Evolutionary conservation across 1,139 yeast species (phyloP).

Genomic region (Hyphopichia pseudoburtonii): DNA sequence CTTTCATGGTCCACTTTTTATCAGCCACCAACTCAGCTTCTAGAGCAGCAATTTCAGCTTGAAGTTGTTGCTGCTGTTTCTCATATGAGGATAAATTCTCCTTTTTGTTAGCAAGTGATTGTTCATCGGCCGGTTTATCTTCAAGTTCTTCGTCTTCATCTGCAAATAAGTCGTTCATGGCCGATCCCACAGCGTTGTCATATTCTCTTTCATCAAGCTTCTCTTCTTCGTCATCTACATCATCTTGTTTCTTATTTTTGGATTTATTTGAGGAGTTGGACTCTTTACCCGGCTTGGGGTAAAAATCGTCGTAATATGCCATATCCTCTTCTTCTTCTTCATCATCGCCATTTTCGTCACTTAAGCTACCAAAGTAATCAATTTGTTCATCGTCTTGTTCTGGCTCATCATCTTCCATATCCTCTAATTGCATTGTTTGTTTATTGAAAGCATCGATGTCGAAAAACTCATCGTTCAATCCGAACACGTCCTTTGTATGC

Average conservation of each 20-base stretch:
- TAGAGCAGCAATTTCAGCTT: constrained; percentile 70
- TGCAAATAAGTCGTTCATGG: constrained; percentile 62
- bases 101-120: constrained; percentile 1
- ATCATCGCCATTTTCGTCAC: constrained; percentile 58
- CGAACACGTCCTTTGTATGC: constrained; percentile 51
- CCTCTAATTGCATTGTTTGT: constrained; percentile 74
- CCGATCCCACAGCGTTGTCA: constrained; percentile 55
- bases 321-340: constrained; percentile 61
- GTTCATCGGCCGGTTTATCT: constrained; percentile 12
- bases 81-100: constrained; percentile 72
- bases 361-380: constrained; percentile 60
- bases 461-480: constrained; percentile 82
- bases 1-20: constrained; percentile 92
- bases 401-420: constrained; percentile 43
- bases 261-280: constrained; percentile 15
- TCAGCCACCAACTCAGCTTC: constrained; percentile 89
- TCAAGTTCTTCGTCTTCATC: constrained; percentile 42
- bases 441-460: constrained; percentile 82
- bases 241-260: constrained; percentile 26
- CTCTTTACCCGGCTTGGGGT: constrained; percentile 49
- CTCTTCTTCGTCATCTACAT: constrained; percentile 35
- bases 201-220: constrained; percentile 43
- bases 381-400: constrained; percentile 55
- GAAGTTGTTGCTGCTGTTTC: constrained; percentile 75
- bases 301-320: constrained; percentile 73